These are phyloP conservation scores for Coemansia sp. DNA, from an alignment of 192 early-diverging fungal species.

Conservation along the genomic window DNA sequence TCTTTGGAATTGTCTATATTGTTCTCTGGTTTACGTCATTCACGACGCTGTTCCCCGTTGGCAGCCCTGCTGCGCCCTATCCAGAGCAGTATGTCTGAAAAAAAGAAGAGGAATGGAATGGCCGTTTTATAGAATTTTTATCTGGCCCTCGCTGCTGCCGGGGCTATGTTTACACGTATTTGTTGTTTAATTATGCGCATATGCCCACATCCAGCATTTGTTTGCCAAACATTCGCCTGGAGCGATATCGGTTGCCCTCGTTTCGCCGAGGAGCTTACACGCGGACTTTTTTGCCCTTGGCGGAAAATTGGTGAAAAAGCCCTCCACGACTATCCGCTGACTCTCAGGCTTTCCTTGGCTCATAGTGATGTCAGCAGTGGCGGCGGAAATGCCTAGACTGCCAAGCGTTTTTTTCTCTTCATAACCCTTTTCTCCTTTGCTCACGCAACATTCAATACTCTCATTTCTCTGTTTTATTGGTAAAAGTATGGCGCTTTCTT, in stretches of 20 bases:
- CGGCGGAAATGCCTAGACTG: not conserved
- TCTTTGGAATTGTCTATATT: constrained; percentile 44
- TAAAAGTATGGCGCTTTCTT: constrained; percentile 21
- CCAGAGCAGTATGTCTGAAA: constrained; percentile 1
- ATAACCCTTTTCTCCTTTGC: not conserved
- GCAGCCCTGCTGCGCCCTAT: not conserved
- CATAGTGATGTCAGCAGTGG: not conserved
- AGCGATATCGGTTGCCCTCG: not conserved
- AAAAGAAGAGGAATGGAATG: not conserved
- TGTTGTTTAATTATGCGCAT: not conserved
- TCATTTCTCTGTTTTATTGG: not conserved
- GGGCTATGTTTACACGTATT: not conserved
- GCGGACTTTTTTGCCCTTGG: not conserved
- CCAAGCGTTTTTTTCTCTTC: constrained; percentile 1
- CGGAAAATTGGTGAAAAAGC: not conserved
- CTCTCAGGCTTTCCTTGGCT: not conserved
- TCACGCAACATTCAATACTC: not conserved
- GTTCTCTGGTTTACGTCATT: constrained; percentile 49
- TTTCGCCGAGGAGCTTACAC: not conserved
- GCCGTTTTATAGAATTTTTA: not conserved
- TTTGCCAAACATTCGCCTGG: not conserved
- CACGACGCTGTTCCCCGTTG: constrained; percentile 35
- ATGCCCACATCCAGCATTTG: not conserved
- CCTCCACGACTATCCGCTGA: not conserved
- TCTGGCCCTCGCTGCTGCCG: not conserved